Evolutionary conservation across 225 moss, liverwort and hornwort genomes (phyloP).

Genomic region (Rhytidiadelphus loreus): DNA sequence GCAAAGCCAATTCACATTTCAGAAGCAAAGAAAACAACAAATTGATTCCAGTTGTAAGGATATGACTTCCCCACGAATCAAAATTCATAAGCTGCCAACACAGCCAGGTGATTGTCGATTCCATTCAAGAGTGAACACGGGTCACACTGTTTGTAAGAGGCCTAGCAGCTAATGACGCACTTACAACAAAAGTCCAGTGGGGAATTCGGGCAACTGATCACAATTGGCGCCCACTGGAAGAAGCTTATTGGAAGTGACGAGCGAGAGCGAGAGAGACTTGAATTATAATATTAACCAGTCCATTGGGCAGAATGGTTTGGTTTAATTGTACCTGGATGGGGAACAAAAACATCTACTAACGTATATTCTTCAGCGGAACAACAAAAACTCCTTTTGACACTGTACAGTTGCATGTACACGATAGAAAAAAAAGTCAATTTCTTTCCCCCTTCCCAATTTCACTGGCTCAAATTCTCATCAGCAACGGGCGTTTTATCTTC

Average conservation of each 20-base stretch:
- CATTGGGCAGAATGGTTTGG: not conserved
- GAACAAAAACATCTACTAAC: not conserved
- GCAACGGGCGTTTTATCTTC: not conserved
- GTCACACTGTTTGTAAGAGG: not conserved
- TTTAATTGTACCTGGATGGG: not conserved
- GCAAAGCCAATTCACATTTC: not conserved
- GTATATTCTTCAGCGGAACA: slow-evolving; percentile 6
- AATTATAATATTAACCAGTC: not conserved
- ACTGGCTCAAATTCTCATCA: not conserved
- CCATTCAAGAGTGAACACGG: not conserved
- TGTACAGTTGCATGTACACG: slow-evolving; percentile 35
- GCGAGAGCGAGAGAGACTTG: not conserved
- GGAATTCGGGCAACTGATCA: not conserved
- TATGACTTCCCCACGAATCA: not conserved
- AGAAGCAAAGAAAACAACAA: not conserved
- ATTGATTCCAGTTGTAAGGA: not conserved
- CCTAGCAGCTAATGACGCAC: not conserved
- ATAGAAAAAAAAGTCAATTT: not conserved
- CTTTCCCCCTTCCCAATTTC: not conserved
- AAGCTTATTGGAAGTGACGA: slow-evolving; percentile 4
- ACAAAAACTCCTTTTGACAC: not conserved
- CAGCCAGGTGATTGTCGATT: not conserved
- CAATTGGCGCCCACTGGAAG: not conserved
- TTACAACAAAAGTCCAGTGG: not conserved
- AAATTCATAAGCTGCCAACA: not conserved